Conservation (phyloP, 257 asterid genomes). For the Solanum paucissectum region DNA sequence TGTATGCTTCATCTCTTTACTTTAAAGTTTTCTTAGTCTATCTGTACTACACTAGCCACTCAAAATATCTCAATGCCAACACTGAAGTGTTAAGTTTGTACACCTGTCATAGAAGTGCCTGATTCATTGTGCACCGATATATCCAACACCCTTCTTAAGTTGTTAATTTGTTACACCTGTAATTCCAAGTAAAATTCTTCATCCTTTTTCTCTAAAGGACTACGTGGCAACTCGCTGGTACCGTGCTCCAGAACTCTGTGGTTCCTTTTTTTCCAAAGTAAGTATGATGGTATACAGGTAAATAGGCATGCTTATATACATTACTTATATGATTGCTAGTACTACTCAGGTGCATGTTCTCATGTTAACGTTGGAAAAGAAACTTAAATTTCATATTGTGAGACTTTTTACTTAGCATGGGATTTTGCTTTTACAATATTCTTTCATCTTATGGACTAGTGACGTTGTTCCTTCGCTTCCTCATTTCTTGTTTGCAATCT, state of each 20-base stretch:
- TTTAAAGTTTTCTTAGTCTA: slow-evolving; percentile 5
- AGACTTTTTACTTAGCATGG: background rate
- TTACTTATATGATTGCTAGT: background rate
- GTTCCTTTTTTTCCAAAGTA: slow-evolving; percentile 93
- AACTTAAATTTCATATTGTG: background rate
- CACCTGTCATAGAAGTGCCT: background rate
- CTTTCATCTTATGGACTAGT: background rate
- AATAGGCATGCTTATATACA: background rate
- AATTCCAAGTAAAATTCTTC: background rate
- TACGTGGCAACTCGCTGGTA: slow-evolving; percentile 99
- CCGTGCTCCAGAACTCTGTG: slow-evolving; percentile 99
- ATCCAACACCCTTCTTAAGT: background rate
- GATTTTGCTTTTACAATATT: background rate
- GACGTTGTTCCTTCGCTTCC: background rate
- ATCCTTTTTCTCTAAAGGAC: slow-evolving; percentile 43
- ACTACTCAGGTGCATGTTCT: background rate
- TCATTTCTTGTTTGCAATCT: background rate
- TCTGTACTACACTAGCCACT: background rate
- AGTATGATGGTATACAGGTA: slow-evolving; percentile 22
- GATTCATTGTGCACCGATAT: background rate
- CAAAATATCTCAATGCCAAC: background rate
- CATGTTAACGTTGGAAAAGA: background rate
- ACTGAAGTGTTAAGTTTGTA: background rate
- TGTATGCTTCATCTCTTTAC: slow-evolving; percentile 42
- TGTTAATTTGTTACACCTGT: background rate